Conservation (phyloP, 192 early-diverging fungal species). For the Rhizophlyctis rosea region DNA sequence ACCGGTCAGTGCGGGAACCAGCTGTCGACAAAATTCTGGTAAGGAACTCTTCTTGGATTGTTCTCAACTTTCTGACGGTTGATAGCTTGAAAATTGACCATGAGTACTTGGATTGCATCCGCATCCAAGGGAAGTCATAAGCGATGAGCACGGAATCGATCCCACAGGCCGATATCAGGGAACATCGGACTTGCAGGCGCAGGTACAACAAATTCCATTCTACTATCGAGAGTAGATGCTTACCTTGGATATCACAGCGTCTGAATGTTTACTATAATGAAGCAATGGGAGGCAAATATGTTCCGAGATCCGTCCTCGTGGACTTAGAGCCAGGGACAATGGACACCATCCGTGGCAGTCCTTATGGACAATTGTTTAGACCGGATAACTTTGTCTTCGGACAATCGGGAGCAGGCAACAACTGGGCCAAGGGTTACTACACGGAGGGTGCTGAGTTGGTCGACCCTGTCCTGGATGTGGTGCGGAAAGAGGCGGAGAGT, state of each 20-base stretch:
- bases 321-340: constrained; percentile 94
- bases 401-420: constrained; percentile 96
- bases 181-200: constrained; percentile 77
- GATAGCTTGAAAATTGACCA: too few species aligned
- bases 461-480: constrained; percentile 91
- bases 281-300: not conserved
- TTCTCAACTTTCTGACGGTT: not conserved
- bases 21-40: constrained; percentile 82
- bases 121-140: constrained; percentile 14
- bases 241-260: not conserved
- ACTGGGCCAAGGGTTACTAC: constrained; percentile 99
- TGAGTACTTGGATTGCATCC: too few species aligned
- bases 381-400: constrained; percentile 97
- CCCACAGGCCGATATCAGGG: constrained; percentile 74
- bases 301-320: constrained; percentile 67
- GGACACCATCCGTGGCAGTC: constrained; percentile 75
- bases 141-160: constrained; percentile 78
- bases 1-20: constrained; percentile 70
- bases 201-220: constrained; percentile 44
- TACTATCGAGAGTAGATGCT: too few species aligned
- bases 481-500: constrained; percentile 94
- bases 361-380: constrained; percentile 82
- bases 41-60: not conserved
- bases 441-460: constrained; percentile 99
- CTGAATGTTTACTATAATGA: not conserved